These are phyloP conservation scores for Dendrobium nobile DNA, from an alignment of 106 monocot genomes.

Conservation along the genomic window DNA sequence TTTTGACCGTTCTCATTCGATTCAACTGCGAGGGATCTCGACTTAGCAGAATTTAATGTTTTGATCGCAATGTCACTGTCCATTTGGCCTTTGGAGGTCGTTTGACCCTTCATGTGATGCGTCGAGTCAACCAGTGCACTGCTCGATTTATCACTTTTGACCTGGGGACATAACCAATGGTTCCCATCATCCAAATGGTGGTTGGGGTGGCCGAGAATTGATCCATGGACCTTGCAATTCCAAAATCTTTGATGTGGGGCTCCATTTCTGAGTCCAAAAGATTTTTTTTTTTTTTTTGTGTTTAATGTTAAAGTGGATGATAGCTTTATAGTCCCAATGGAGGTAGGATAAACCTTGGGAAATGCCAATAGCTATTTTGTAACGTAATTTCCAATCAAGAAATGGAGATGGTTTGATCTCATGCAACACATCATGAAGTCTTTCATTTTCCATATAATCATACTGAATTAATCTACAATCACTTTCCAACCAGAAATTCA, in stretches of 20 bases:
- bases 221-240: conserved; percentile 71
- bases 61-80: no score
- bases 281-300: conserved; percentile 32
- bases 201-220: conserved; percentile 27
- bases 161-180: conserved; percentile 80
- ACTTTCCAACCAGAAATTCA: conserved; percentile 44
- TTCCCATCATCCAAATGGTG: conserved; percentile 51
- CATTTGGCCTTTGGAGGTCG: no score
- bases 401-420: conserved; percentile 35
- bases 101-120: no score
- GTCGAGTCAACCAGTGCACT: no score
- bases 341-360: conserved; percentile 83
- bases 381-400: conserved; percentile 55
- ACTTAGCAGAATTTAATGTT: no score
- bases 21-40: no score
- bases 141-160: neutral
- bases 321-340: conserved; percentile 68
- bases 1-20: no score
- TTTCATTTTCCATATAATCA: conserved; percentile 79
- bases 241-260: conserved; percentile 88
- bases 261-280: conserved; percentile 70
- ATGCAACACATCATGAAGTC: conserved; percentile 82
- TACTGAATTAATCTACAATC: conserved; percentile 63
- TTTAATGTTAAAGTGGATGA: conserved; percentile 88
- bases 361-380: conserved; percentile 64